Base-by-base conservation (phyloP, 495 filamentous ascomycete species). In the Filosporella fistucella region DNA sequence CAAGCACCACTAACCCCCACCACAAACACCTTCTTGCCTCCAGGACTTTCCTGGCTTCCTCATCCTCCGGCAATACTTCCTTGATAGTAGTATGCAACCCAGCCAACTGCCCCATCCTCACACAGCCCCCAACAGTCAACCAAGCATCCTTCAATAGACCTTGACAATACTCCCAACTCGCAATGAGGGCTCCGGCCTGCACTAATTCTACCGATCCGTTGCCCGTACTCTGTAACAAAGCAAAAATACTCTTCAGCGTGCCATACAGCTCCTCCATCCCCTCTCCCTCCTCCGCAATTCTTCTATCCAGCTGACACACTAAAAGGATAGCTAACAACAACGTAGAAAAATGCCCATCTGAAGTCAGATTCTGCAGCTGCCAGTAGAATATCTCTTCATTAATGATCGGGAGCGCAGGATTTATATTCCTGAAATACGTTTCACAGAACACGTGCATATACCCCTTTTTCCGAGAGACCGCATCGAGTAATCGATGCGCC, bases 1-100 rank as follows among this genome's bases (percentile, higher is more conserved):
- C 55, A 22, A 54, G 34, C 8, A 57, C 44, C 9, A 54, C 33
- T 26, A 53, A 42, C 4, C 33, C 42, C 55, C 55, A 57, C 55
- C 50, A 57, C 2, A 49, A 4, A 37, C 39, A 28, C 35, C 45
- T 52, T 14, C 36, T 34, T 8, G 5, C 35, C 24, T 57, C 50
- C 14, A 54, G 14, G 0, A 23, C 33, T 2, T 9, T 23, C 22
- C 25, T 20, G 7, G 29, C 29, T 3, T 18, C 4, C 12, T 2
- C n/a, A 1, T 54, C 33, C 18, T 23, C 8, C n/a, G 35, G 41
- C 2, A 23, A 26, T 13, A 7, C 13, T 11, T 38, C 10, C 13
- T 16, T 13, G 1, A 49, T 13, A 3, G 20, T 22, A n/a, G 23
- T 32, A 20, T 54, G 45, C 5, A 57, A 25, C 0, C 46, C 42